These are phyloP conservation scores for Closterium sp. DNA, from an alignment of 139 green algal species.

Conservation along the genomic window DNA sequence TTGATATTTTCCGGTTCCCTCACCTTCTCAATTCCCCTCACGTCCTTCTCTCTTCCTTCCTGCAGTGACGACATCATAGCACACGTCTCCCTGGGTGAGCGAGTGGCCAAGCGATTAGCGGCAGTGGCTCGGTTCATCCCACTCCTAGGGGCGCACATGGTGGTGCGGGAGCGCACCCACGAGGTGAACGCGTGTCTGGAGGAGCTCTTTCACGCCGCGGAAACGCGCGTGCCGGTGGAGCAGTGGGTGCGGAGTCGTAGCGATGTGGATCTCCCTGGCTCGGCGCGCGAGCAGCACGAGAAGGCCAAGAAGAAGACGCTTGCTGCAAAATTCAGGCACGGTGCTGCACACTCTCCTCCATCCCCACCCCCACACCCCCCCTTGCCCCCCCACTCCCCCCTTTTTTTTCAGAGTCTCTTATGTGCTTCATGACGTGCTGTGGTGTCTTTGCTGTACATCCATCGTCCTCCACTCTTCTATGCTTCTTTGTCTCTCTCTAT, in stretches of 20 bases:
- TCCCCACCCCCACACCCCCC: too few species aligned
- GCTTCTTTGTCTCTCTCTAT: too few species aligned
- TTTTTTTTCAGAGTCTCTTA: too few species aligned
- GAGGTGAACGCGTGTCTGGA: slow-evolving; percentile 28
- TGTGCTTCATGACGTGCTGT: too few species aligned
- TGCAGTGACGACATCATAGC: slow-evolving; percentile 3
- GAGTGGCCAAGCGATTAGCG: slow-evolving; percentile 1
- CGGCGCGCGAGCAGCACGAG: not conserved
- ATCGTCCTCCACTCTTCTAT: too few species aligned
- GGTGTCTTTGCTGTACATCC: too few species aligned
- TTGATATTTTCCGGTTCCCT: too few species aligned
- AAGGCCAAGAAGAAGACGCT: not conserved
- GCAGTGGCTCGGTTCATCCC: not conserved
- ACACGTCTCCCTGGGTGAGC: not conserved
- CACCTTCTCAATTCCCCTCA: too few species aligned
- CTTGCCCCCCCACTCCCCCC: too few species aligned
- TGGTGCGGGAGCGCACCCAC: slow-evolving; percentile 8
- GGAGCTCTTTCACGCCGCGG: not conserved
- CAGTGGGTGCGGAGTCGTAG: not conserved
- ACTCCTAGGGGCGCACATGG: slow-evolving; percentile 9
- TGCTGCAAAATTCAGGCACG: not conserved
- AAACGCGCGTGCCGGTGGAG: not conserved
- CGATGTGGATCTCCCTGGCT: not conserved
- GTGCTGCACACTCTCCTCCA: not conserved
- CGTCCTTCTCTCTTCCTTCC: not conserved